Percentiles rank a stretch among this genome's conserved stretches.
These are phyloP conservation scores for Trichophyton benhamiae DNA, from an alignment of 2,329 filamentous ascomycete species.

Conservation along the genomic window DNA sequence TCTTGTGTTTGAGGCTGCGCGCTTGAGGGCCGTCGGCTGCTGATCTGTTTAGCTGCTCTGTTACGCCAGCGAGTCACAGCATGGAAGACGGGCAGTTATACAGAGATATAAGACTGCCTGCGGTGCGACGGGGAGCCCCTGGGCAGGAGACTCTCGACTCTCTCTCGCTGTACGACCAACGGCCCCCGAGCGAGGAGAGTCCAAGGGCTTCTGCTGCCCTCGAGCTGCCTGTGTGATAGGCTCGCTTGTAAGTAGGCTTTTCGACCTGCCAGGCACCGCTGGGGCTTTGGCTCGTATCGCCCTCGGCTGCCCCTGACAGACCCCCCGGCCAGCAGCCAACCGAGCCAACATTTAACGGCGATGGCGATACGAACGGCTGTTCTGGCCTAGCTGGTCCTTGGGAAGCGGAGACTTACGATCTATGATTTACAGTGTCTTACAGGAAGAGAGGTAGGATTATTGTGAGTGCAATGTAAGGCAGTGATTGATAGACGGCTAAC, in stretches of 20 bases:
- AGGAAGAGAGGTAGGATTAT: too few species aligned
- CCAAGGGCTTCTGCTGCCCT: too few species aligned
- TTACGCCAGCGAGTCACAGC: too few species aligned
- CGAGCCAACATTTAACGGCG: not conserved
- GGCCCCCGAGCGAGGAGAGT: not conserved
- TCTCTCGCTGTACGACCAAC: conserved; percentile 5
- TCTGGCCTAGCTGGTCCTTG: conserved; percentile 1
- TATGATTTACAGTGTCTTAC: too few species aligned
- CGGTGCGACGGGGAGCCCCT: too few species aligned
- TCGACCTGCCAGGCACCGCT: conserved; percentile 3
- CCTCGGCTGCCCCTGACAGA: not conserved
- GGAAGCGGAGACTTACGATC: not conserved
- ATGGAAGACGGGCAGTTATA: too few species aligned
- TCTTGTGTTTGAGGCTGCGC: not conserved
- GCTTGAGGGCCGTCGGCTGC: not conserved
- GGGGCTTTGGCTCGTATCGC: conserved; percentile 6
- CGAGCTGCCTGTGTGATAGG: too few species aligned
- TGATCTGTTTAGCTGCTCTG: too few species aligned
- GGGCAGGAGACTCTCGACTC: not conserved
- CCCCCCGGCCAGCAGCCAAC: not conserved
- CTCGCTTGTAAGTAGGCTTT: too few species aligned
- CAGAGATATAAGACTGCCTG: too few species aligned
- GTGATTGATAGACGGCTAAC: too few species aligned
- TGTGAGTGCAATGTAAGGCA: too few species aligned
- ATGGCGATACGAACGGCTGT: conserved; percentile 2